phyloP scores from a whole-genome alignment of 73 alveolate species.

The Urostyla sp. region DNA sequence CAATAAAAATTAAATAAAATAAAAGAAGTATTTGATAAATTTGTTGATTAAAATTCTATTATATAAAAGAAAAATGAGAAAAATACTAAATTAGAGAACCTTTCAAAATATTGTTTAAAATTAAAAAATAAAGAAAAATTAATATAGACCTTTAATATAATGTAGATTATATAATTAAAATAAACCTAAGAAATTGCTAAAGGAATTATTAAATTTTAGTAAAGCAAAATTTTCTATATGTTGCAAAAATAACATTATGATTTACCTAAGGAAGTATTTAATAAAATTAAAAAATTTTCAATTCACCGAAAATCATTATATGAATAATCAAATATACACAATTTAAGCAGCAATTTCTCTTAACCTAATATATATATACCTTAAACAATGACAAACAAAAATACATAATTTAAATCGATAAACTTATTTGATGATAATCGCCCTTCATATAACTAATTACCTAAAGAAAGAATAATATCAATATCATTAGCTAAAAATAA shows the following conservation, averaged over 20 bases:
- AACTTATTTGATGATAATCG: too few relatives aligned
- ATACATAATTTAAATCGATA: too few relatives aligned
- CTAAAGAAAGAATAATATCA: too few relatives aligned
- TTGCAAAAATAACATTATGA: not conserved
- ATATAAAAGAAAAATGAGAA: not conserved
- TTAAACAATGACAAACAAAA: too few relatives aligned
- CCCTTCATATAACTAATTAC: too few relatives aligned
- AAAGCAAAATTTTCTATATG: not conserved
- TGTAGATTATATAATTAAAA: not conserved
- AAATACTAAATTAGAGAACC: not conserved
- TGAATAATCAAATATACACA: too few relatives aligned
- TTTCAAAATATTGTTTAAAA: constrained; percentile 1
- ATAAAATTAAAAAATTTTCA: not conserved
- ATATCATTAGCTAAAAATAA: too few relatives aligned
- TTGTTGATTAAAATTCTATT: not conserved
- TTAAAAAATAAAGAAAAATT: not conserved
- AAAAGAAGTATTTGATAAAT: constrained; percentile 34
- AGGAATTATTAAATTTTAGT: not conserved
- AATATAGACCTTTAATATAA: not conserved
- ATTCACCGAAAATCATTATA: too few relatives aligned
- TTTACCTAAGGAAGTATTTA: not conserved
- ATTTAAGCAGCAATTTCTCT: too few relatives aligned
- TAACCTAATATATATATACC: too few relatives aligned
- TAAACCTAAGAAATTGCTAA: not conserved
- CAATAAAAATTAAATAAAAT: not conserved